Conservation (phyloP, 2,329 filamentous ascomycete genomes). For the Emmonsiellopsis sp. region DNA sequence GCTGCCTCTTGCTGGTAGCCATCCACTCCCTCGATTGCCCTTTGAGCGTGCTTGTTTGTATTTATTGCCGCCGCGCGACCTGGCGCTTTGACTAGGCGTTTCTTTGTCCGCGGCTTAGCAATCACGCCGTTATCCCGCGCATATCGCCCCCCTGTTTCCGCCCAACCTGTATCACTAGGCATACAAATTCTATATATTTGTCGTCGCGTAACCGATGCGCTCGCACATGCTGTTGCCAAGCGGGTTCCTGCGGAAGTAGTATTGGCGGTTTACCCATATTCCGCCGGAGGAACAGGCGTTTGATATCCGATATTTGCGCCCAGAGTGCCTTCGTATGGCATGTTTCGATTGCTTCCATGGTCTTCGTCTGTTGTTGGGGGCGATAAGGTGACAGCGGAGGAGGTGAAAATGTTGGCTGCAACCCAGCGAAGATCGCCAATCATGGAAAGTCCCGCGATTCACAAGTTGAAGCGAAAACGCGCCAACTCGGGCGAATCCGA, state of each 20-base stretch:
- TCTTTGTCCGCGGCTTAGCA: background rate
- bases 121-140: background rate
- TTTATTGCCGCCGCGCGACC: background rate
- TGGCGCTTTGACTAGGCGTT: background rate
- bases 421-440: constrained; percentile 23
- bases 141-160: background rate
- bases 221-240: background rate
- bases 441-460: constrained; percentile 17
- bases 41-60: background rate
- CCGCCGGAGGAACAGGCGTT: background rate
- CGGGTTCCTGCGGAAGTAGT: background rate
- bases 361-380: constrained; percentile 34
- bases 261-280: background rate
- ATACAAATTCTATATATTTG: background rate
- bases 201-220: constrained; percentile 5
- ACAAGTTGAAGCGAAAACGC: constrained; percentile 50
- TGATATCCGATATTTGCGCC: background rate
- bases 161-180: background rate
- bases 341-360: constrained; percentile 41
- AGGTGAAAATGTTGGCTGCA: constrained; percentile 34
- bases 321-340: constrained; percentile 32
- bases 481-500: constrained; percentile 38
- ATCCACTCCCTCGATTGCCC: background rate
- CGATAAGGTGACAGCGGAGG: constrained; percentile 35
- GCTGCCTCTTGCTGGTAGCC: background rate